These are phyloP conservation scores for Capsella bursapastoris DNA, from an alignment of 345 rosid genomes.

Conservation along the genomic window DNA sequence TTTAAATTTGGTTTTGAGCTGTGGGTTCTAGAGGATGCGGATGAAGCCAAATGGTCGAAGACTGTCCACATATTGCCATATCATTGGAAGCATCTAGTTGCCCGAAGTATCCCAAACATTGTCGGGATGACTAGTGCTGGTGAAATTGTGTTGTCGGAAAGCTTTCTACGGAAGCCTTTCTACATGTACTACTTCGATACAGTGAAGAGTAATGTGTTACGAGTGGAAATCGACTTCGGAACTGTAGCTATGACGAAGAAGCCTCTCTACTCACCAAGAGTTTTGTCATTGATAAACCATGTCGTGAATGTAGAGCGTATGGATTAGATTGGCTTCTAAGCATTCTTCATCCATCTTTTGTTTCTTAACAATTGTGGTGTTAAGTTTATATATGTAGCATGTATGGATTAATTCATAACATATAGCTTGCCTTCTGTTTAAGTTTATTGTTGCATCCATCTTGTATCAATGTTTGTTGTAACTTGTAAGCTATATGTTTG, in stretches of 20 bases:
- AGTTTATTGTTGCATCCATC: neutral
- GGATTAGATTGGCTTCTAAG: neutral
- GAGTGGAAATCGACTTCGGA: constrained; percentile 35
- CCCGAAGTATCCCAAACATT: neutral
- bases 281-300: neutral
- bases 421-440: neutral
- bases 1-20: neutral
- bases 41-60: neutral
- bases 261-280: neutral
- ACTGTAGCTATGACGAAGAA: neutral
- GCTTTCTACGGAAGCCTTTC: neutral
- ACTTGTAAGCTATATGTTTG: neutral
- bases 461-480: neutral
- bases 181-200: neutral
- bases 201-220: constrained; percentile 58
- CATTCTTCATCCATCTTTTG: too few relatives aligned
- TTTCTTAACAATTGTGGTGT: too few relatives aligned
- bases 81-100: neutral
- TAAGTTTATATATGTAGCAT: too few relatives aligned
- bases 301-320: neutral
- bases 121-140: neutral
- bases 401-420: neutral
- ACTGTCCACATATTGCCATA: neutral
- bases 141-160: neutral
- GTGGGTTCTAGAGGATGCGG: neutral